Conservation (phyloP, 2,329 filamentous ascomycete genomes). For the Diplodia sapinea region DNA sequence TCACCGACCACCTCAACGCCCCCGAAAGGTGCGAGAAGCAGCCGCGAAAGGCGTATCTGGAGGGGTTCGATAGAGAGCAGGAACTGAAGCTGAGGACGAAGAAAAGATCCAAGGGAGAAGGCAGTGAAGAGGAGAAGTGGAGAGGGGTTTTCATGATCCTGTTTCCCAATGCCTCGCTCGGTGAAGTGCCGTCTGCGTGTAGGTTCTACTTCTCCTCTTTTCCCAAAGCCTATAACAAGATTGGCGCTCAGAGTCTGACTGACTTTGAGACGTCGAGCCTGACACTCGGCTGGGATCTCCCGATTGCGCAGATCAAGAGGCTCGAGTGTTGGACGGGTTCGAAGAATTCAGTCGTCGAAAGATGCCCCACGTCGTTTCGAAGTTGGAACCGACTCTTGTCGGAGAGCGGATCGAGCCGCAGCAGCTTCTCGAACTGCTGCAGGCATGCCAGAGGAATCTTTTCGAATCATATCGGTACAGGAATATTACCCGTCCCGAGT, state of each 20-base stretch:
- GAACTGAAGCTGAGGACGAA: not conserved
- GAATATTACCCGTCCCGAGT: not conserved
- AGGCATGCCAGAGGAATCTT: not conserved
- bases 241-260: not conserved
- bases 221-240: not conserved
- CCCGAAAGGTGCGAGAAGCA: not conserved
- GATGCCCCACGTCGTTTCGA: not conserved
- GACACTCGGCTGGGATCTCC: not conserved
- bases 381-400: not conserved
- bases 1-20: not conserved
- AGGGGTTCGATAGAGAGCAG: not conserved
- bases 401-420: not conserved
- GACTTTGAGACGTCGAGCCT: not conserved
- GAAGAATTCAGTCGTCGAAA: not conserved
- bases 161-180: not conserved
- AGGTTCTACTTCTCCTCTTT: not conserved
- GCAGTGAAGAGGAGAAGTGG: not conserved
- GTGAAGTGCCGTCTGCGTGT: not conserved
- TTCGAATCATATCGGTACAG: not conserved
- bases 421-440: not conserved
- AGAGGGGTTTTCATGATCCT: not conserved
- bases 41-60: not conserved
- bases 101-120: not conserved
- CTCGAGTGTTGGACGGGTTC: not conserved
- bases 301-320: not conserved